Evolutionary conservation across 352 stramenopile genomes (phyloP), one percentile per base, ranked within the genome.

Genomic region (Pythium scleroteichum): DNA sequence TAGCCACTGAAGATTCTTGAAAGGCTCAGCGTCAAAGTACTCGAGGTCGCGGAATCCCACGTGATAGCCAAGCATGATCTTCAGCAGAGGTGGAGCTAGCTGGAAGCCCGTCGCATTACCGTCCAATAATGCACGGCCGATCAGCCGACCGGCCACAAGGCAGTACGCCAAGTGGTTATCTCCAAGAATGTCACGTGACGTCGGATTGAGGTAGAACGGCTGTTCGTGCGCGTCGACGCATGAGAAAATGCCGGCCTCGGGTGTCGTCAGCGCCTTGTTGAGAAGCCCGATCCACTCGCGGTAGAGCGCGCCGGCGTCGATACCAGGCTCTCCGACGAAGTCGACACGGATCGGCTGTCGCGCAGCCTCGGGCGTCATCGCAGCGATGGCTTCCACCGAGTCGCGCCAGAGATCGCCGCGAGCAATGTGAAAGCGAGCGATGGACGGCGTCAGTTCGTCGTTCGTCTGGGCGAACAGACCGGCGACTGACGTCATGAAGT

Each of bases 21-120:
- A 86, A 9, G 75, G 62, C 26, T 83, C 78, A 0, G 78, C 69
- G 47, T 92, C 77, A 23, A 83, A 71, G 54, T 85, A 80, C 69
- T 98, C 86, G 9, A 99, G 69, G 75, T 99, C 96, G 24, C 90
- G 82, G 40, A 99, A 92, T 17, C 82, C 91, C 48, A 99, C 76
- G 4, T 96, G 97, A 62, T 93, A 97, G 2, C 90, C 95, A 4
- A 98, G 72, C 20, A 99, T 88, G 59, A 99, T 87, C 75, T 99
- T 99, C 70, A 99, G 97, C 44, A 99, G 72, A 29, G 97, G 90
- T 16, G 94, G 73, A 4, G 94, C 88, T 68, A 99, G 81, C 60
- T 98, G 97, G 35, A 96, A 96, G 52, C 87, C 80, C 0, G 99
- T 85, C 26, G 98, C 76, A 53, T 98, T 95, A 45, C 92, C 83